Evolutionary conservation across 805 yeast genomes (phyloP), one percentile per base, ranked within the genome.

Genomic region (Saturnispora mendoncae): DNA sequence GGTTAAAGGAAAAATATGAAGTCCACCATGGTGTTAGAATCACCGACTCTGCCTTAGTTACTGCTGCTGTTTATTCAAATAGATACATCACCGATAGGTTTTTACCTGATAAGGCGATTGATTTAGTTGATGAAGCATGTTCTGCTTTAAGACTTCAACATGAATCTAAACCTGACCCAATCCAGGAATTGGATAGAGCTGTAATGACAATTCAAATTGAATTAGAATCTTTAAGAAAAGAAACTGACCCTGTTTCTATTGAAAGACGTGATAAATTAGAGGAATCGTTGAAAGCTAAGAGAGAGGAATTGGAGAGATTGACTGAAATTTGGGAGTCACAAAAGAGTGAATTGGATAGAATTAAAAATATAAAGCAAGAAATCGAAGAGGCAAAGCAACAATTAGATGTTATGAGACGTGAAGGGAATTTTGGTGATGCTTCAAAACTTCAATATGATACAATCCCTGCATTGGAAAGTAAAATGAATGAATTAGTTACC

Each of bases 21-120:
- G 96, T 90, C 2, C 98, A 90, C 54, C 98, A 90, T 55, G 98
- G 98, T 64, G 98, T 90, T 6, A 75, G 95, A 48, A 85, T 90
- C 45, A 74, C 90, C 3, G 98, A 90, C 57, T 74, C 87, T 37
- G 96, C 98, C 0, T 68, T 90, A 42, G 97, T 90, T 2, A 83
- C 95, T 0, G 96, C 97, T 10, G 95, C 96, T 0, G 79, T 84
- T 6, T 76, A 88, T 55, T 78, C 94, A 36, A 84, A 86, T 56
- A 72, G 98, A 48, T 90, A 90, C 58, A 84, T 90, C 42, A 83
- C 94, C 3, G 97, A 90, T 58, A 66, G 97, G 42, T 87, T 78
- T 54, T 66, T 90, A 29, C 98, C 98, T 1, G 98, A 90, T 57
- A 90, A 90, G 66, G 97, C 97, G 17, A 90, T 90, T 50, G 98